Evolutionary conservation across 371 early-diverging fungal genomes (phyloP).

Genomic region (Syncephalis fuscata): DNA sequence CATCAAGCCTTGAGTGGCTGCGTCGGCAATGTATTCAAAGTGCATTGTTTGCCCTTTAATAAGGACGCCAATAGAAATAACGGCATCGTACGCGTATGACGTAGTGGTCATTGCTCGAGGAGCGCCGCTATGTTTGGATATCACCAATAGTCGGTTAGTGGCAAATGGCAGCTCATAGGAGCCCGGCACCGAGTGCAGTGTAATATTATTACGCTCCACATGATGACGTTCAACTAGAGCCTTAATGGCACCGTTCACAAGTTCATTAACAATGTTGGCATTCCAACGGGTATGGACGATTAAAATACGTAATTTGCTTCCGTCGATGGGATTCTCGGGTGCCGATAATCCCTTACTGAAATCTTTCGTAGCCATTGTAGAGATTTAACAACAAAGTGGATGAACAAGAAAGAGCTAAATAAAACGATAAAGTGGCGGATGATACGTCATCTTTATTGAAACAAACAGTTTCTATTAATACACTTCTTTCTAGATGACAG

Average conservation of each 20-base stretch:
- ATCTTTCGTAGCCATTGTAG: too few species aligned
- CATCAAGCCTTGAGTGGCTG: slow-evolving; percentile 82
- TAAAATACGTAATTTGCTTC: slow-evolving; percentile 50
- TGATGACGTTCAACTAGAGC: slow-evolving; percentile 42
- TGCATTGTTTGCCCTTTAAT: slow-evolving; percentile 97
- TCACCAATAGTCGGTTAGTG: slow-evolving; percentile 51
- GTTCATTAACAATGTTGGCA: slow-evolving; percentile 51
- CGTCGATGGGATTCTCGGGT: slow-evolving; percentile 18
- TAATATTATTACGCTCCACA: slow-evolving; percentile 56
- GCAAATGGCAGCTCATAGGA: slow-evolving; percentile 91
- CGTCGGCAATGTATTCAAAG: slow-evolving; percentile 93
- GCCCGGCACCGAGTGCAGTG: slow-evolving; percentile 69
- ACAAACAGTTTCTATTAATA: too few species aligned
- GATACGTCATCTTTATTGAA: too few species aligned
- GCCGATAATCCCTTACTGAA: too few species aligned
- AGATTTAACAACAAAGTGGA: too few species aligned
- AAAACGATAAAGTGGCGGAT: too few species aligned
- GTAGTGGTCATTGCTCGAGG: slow-evolving; percentile 3
- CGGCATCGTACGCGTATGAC: slow-evolving; percentile 52
- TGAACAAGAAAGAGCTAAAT: too few species aligned
- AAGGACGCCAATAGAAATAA: slow-evolving; percentile 86
- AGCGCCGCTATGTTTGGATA: slow-evolving; percentile 28
- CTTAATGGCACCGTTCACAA: slow-evolving; percentile 54
- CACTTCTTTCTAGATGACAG: too few species aligned
- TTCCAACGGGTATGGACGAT: slow-evolving; percentile 95